Conservation (phyloP, 495 filamentous ascomycete species). For the Bathelium albidoporum region DNA sequence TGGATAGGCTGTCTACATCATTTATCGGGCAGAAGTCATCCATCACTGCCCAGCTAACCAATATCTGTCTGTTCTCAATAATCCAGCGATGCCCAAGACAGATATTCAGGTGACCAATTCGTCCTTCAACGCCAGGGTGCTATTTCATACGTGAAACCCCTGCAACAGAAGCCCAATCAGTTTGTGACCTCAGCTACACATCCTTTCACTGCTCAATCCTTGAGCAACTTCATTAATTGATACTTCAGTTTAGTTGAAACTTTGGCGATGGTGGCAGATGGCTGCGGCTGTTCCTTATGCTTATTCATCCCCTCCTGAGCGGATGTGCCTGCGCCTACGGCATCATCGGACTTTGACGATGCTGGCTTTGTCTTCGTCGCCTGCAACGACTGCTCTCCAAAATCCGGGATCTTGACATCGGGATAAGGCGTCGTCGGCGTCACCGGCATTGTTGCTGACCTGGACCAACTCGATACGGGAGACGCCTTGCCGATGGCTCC, state of each 20-base stretch:
- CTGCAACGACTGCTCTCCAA: neutral
- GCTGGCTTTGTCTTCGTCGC: neutral
- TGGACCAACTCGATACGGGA: neutral
- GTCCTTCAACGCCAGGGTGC: neutral
- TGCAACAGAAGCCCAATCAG: neutral
- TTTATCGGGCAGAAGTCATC: neutral
- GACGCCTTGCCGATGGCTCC: neutral
- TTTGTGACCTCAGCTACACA: neutral
- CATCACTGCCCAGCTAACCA: neutral
- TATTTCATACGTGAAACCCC: neutral
- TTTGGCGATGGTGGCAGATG: neutral
- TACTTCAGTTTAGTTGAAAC: neutral
- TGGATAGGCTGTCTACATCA: neutral
- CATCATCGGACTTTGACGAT: neutral
- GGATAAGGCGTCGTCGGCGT: conserved; percentile 1
- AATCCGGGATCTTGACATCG: neutral
- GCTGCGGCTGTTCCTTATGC: neutral
- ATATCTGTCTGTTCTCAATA: neutral
- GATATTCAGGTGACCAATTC: neutral
- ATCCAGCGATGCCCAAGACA: neutral
- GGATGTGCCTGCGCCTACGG: neutral
- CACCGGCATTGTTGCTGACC: neutral
- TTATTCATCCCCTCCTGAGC: neutral
- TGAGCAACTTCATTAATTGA: conserved; percentile 2
- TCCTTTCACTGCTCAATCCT: neutral